Conservation (phyloP, 352 stramenopile genomes). For the Pythium oligandrum region DNA sequence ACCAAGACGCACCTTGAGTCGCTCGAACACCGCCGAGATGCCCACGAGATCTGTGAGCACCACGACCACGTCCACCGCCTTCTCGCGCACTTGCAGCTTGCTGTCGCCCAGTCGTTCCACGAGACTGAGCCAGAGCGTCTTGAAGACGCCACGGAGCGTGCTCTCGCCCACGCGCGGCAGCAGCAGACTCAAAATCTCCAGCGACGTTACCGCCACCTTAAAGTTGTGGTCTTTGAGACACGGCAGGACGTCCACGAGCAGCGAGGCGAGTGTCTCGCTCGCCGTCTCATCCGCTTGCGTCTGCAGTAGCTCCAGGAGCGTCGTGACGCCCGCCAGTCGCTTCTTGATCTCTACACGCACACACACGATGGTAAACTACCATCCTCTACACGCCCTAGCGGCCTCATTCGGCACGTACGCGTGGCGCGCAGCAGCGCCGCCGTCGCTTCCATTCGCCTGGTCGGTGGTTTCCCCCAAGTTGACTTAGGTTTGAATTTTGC, state of each 20-base stretch:
- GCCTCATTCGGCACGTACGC: constrained; percentile 21
- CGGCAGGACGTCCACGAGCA: constrained; percentile 54
- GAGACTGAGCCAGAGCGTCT: constrained; percentile 61
- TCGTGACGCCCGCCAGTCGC: constrained; percentile 59
- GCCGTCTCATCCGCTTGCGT: constrained; percentile 16
- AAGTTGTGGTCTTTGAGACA: constrained; percentile 83
- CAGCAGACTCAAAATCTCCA: constrained; percentile 61
- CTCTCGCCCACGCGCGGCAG: constrained; percentile 37
- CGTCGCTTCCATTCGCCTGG: constrained; percentile 40
- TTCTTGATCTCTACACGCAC: constrained; percentile 69
- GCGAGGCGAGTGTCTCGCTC: constrained; percentile 29
- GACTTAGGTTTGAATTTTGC: constrained; percentile 12
- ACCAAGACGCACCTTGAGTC: not conserved
- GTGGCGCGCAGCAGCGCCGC: constrained; percentile 53
- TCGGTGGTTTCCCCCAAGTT: constrained; percentile 13
- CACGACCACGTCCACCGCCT: constrained; percentile 70
- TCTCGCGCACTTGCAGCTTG: constrained; percentile 68
- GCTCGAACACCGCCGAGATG: constrained; percentile 49
- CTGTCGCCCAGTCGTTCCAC: constrained; percentile 74
- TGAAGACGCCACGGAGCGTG: constrained; percentile 47
- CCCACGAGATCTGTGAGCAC: constrained; percentile 59
- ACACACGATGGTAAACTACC: not conserved
- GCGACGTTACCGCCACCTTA: constrained; percentile 61
- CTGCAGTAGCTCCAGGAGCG: constrained; percentile 42
- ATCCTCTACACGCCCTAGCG: too few species aligned